These are phyloP conservation scores for Albatrellus ellisii DNA, from an alignment of 768 basidiomycete genomes.

Conservation along the genomic window DNA sequence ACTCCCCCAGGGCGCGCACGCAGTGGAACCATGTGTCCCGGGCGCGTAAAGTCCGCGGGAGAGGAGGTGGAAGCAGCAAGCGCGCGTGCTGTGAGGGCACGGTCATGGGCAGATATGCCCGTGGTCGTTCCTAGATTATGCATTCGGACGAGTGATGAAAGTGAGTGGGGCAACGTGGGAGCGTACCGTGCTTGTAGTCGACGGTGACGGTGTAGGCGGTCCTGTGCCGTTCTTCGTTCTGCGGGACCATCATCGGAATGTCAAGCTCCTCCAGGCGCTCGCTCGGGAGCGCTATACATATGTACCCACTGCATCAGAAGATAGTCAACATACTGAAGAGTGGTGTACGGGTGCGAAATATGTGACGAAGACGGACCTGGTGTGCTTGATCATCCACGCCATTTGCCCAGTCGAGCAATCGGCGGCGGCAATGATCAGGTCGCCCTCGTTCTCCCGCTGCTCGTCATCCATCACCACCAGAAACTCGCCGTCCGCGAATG, in stretches of 20 bases:
- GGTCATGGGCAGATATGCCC: constrained; percentile 94
- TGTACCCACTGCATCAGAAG: constrained; percentile 60
- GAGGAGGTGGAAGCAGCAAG: constrained; percentile 50
- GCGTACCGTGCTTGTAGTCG: constrained; percentile 78
- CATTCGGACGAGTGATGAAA: neutral
- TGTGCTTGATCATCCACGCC: constrained; percentile 98
- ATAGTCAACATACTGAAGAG: neutral
- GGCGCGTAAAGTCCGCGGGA: constrained; percentile 72
- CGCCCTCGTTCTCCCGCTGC: constrained; percentile 92
- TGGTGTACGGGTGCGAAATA: constrained; percentile 4
- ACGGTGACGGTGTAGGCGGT: constrained; percentile 96
- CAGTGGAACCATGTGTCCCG: constrained; percentile 92
- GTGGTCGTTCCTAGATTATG: constrained; percentile 82
- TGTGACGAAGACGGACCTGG: constrained; percentile 45
- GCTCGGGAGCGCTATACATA: constrained; percentile 77
- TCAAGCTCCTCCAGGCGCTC: constrained; percentile 64
- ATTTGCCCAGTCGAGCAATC: constrained; percentile 89
- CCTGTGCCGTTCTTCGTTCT: constrained; percentile 79
- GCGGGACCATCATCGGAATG: constrained; percentile 89
- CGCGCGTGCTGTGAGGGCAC: constrained; percentile 74
- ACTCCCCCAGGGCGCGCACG: constrained; percentile 81
- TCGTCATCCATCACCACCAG: constrained; percentile 98
- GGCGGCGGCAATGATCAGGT: constrained; percentile 79
- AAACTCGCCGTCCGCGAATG: constrained; percentile 74
- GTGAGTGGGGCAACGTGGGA: neutral